Evolutionary conservation across 352 stramenopile species (phyloP).

Genomic region (Phytophthora constricta): DNA sequence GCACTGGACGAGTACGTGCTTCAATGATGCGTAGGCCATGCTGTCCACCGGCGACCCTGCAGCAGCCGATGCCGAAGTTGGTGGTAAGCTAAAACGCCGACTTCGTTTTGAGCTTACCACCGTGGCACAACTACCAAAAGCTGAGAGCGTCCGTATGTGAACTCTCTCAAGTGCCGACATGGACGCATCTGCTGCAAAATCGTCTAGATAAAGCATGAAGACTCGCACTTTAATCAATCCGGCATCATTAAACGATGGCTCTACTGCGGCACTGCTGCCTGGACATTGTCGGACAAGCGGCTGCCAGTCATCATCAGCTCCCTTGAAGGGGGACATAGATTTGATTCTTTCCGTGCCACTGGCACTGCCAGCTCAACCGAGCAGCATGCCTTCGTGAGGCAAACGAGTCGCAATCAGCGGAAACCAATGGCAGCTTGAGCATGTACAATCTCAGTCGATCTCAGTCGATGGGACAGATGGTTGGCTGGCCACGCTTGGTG

Average conservation of each 20-base stretch:
- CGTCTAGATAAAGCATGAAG: too few relatives aligned
- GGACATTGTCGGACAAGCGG: background rate
- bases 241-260: background rate
- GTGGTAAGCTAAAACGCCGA: conserved; percentile 13
- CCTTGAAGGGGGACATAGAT: conserved; percentile 3
- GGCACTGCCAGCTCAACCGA: too few relatives aligned
- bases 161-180: too few relatives aligned
- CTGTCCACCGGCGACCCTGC: conserved; percentile 11
- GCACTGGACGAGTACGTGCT: conserved; percentile 17
- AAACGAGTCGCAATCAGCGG: too few relatives aligned
- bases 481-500: too few relatives aligned
- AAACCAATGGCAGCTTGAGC: too few relatives aligned
- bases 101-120: too few relatives aligned
- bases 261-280: background rate
- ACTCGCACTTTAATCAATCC: background rate
- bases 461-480: too few relatives aligned
- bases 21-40: conserved; percentile 30
- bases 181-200: too few relatives aligned
- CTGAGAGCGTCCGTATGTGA: conserved; percentile 28
- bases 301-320: background rate
- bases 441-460: too few relatives aligned
- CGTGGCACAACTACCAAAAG: conserved; percentile 27
- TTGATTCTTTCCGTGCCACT: too few relatives aligned
- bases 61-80: background rate
- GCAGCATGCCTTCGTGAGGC: too few relatives aligned